Evolutionary conservation across 164 flowering plant species (phyloP), one percentile per base, ranked within the genome.

Genomic region (Annona squamosa): DNA sequence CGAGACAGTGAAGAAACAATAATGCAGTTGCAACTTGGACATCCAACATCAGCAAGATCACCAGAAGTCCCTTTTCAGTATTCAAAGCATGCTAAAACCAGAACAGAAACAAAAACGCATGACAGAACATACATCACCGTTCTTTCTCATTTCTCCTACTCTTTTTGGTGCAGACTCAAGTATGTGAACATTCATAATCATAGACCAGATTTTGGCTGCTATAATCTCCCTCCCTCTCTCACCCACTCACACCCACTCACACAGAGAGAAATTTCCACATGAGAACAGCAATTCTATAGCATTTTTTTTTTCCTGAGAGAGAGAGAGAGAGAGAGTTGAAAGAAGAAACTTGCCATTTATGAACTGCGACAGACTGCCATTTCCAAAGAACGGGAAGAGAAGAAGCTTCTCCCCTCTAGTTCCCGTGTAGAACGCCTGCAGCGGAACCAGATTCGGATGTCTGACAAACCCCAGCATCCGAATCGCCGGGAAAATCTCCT

Each of bases 371-470:
- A 95, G 87, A 81, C 81, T 91, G 5, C 97, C 90, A 18, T 46
- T 70, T 16, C 78, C 61, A 75, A 81, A 87, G 73, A 87, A 95
- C 0, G 99, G 98, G 86, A 87, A 83, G 78, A 95, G 88, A n/a
- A 95, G 84, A 69, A 95, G 92, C 85, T 88, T 93, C 79, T 95
- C 99, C 4, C 98, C 99, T 79, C 90, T 87, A 0, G 88, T 77
- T 16, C 99, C 99, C 0, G 89, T 82, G 74, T 93, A 93, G 72
- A 88, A 89, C 4, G 91, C 99, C 68, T 72, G 77, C 70, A 95
- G 84, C 69, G 98, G 91, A 63, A 93, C 96, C 90, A 95, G 84
- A 82, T 90, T 90, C 0, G 89, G 84, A 73, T 93, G 97, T 77
- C 93, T 87, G 3, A 90, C 67, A 59, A 75, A 61, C 65, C 99